A percentile compares a stretch with the other conserved stretches of the same genome.
phyloP scores from a whole-genome alignment of 1,139 yeast genomes.

The Kurtzmaniella natalensis region DNA sequence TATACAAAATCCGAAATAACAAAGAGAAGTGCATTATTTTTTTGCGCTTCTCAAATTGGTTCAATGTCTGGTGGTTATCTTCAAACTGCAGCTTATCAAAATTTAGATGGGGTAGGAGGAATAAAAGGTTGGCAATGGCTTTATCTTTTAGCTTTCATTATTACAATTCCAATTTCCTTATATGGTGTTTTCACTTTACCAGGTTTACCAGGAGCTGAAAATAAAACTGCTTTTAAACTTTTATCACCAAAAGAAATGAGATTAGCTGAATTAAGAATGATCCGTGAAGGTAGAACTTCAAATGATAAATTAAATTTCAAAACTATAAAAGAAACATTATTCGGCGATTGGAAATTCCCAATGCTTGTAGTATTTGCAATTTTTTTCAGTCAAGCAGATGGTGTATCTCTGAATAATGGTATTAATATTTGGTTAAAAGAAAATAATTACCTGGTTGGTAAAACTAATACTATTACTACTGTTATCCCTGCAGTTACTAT shows the following conservation, averaged over 20 bases:
- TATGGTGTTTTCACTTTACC: constrained; percentile 16
- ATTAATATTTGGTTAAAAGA: constrained; percentile 17
- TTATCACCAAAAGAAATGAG: constrained; percentile 11
- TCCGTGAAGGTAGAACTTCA: constrained; percentile 13
- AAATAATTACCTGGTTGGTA: constrained; percentile 14
- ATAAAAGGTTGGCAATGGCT: constrained; percentile 13
- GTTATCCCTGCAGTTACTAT: constrained; percentile 20
- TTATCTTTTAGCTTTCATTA: constrained; percentile 11
- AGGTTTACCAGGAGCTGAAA: constrained; percentile 14
- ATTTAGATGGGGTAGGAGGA: constrained; percentile 9
- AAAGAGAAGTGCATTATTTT: constrained; percentile 16
- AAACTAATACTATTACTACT: constrained; percentile 18
- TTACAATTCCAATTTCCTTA: constrained; percentile 13
- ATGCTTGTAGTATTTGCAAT: constrained; percentile 21
- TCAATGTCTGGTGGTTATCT: constrained; percentile 13
- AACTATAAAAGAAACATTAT: constrained; percentile 10
- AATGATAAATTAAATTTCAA: constrained; percentile 12
- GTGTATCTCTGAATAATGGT: constrained; percentile 19
- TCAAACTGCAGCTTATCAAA: constrained; percentile 9
- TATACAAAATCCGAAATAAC: constrained; percentile 15
- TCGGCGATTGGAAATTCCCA: constrained; percentile 19
- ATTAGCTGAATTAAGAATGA: constrained; percentile 15
- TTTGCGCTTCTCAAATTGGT: constrained; percentile 16
- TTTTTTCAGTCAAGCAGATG: constrained; percentile 24
- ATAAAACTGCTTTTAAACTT: constrained; percentile 8